Base-by-base conservation (phyloP, 495 filamentous ascomycete genomes). In the Penicillium samsonianum region DNA sequence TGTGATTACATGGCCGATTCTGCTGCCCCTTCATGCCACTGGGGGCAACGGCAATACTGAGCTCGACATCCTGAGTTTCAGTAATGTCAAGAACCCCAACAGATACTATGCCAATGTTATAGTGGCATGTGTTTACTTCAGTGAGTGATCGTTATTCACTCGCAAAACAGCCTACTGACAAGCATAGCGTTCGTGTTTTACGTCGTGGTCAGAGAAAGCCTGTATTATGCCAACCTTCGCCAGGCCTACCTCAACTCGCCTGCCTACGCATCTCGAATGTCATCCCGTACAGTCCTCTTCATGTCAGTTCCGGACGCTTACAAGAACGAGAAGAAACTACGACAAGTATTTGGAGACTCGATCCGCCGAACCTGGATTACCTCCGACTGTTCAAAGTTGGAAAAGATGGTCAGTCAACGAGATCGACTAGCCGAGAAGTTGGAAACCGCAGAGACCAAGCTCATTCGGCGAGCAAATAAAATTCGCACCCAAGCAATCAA, bases 11-110 rank as follows among this genome's bases (percentile, higher is more conserved):
- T 94, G 89, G 87, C 89, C 91, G 0, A 77, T 94, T 25, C 71
- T 95, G 40, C 85, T 96, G 63, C 91, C 91, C 3, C 77, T 95
- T 60, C 88, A 94, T 71, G 83, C 82, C 25, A 93, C 88, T 6
- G 88, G 88, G 4, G 83, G 82, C 23, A 82, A 75, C 14, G 76
- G 75, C 0, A 80, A 83, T n/a, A 71, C 64, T 0, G 75, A 88
- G 62, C 79, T 91, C 10, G 86, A 89, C 47, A 68, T 67, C 10
- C 65, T 91, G 40, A 86, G 84, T 28, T 88, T 90, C 54, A 86
- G 87, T 43, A 90, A 91, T 65, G 73, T 90, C 42, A 71, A 64
- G 16, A 64, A 82, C 22, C 70, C 73, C 5, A 75, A 59, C 6
- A 72, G 74, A 45, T 83, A 84, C 47, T 90, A 86, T 52, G 87